These are phyloP conservation scores for Termitomyces sp. DNA, from an alignment of 768 basidiomycete species.

Conservation along the genomic window DNA sequence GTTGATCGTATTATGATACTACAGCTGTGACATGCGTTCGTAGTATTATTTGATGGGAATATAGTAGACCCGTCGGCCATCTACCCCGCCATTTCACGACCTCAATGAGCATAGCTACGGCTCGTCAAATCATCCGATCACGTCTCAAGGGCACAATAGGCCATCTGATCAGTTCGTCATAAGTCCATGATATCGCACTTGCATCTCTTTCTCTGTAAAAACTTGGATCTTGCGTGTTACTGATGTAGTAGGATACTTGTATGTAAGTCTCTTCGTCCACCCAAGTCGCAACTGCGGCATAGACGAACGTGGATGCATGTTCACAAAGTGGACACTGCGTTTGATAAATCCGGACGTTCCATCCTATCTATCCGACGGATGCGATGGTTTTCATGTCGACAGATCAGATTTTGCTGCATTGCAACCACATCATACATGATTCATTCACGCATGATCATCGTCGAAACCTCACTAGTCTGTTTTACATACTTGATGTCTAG, in stretches of 20 bases:
- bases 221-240: not conserved
- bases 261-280: too few species aligned
- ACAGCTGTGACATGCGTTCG: not conserved
- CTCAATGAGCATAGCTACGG: not conserved
- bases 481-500: not conserved
- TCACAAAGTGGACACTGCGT: not conserved
- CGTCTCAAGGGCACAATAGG: not conserved
- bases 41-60: not conserved
- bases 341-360: not conserved
- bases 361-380: too few species aligned
- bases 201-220: not conserved
- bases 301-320: not conserved
- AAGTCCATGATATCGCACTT: not conserved
- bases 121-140: not conserved
- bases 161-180: not conserved
- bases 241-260: too few species aligned
- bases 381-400: not conserved
- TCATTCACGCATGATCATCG: too few species aligned
- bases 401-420: not conserved
- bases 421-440: not conserved
- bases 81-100: not conserved
- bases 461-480: too few species aligned
- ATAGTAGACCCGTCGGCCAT: not conserved
- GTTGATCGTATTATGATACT: not conserved
- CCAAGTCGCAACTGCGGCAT: not conserved